A percentile compares a stretch with the other conserved stretches of the same genome.
These are phyloP conservation scores for Talinum fruticosum DNA, from an alignment of 148 eudicot genomes.

Conservation along the genomic window DNA sequence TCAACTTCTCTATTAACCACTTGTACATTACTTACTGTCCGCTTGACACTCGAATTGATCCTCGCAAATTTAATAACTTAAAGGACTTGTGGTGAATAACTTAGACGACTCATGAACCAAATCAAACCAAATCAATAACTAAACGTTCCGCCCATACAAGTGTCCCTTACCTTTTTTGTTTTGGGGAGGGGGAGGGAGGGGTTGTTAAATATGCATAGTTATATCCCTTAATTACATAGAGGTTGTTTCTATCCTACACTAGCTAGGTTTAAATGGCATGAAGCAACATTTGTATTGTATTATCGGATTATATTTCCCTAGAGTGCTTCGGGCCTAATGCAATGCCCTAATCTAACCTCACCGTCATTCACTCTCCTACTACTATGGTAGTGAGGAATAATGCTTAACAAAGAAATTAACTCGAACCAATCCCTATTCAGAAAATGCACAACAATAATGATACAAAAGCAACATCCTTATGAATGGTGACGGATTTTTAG, in stretches of 20 bases:
- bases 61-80: slow-evolving; percentile 27
- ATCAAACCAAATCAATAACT: background rate
- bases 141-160: background rate
- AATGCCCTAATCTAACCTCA: too few relatives aligned
- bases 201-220: too few relatives aligned
- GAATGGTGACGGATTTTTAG: slow-evolving; percentile 24
- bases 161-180: too few relatives aligned
- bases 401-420: background rate
- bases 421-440: background rate
- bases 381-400: too few relatives aligned
- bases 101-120: background rate
- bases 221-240: too few relatives aligned
- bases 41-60: slow-evolving; percentile 34
- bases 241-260: too few relatives aligned
- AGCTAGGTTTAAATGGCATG: too few relatives aligned
- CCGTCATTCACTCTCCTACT: too few relatives aligned
- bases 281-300: too few relatives aligned
- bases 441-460: slow-evolving; percentile 11
- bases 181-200: background rate
- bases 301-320: background rate
- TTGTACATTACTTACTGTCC: slow-evolving; percentile 47
- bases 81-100: background rate
- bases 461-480: background rate
- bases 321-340: background rate
- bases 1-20: slow-evolving; percentile 30